These are phyloP conservation scores for Vickermania ingenoplastis DNA, from an alignment of 208 protist genomes.

Conservation along the genomic window DNA sequence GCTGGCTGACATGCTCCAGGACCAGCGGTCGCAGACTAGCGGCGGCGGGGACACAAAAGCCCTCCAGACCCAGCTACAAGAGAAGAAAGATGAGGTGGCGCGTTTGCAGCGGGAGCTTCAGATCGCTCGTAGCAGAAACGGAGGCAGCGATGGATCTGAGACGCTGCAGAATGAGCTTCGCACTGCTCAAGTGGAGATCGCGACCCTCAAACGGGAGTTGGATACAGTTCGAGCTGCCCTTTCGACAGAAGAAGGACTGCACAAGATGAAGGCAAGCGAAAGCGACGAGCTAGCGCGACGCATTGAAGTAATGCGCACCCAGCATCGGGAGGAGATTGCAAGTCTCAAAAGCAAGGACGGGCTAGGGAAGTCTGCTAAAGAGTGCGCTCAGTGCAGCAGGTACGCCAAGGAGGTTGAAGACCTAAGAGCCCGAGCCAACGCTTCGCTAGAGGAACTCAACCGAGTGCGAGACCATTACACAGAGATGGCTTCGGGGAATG, in stretches of 20 bases:
- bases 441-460: conserved; percentile 9
- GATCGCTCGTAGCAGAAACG: background rate
- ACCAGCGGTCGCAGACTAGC: conserved; percentile 38
- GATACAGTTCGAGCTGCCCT: conserved; percentile 23
- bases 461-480: conserved; percentile 13
- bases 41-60: conserved; percentile 19
- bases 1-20: conserved; percentile 40
- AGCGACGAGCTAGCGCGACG: conserved; percentile 9
- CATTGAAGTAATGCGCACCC: conserved; percentile 6
- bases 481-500: conserved; percentile 18
- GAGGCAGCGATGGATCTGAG: no score
- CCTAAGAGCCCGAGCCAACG: conserved; percentile 1
- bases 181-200: conserved; percentile 18
- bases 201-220: conserved; percentile 29
- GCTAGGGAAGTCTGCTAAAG: background rate
- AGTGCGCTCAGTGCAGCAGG: conserved; percentile 15
- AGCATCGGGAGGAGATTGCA: conserved; percentile 3
- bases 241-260: conserved; percentile 39
- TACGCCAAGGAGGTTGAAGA: conserved; percentile 7
- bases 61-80: background rate
- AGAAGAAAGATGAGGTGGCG: background rate
- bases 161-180: background rate
- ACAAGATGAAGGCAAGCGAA: conserved; percentile 27
- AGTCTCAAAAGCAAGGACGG: background rate
- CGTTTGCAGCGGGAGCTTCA: conserved; percentile 7